Conservation (phyloP, 768 basidiomycete genomes). For the Tylopilus rubrobrunneus region DNA sequence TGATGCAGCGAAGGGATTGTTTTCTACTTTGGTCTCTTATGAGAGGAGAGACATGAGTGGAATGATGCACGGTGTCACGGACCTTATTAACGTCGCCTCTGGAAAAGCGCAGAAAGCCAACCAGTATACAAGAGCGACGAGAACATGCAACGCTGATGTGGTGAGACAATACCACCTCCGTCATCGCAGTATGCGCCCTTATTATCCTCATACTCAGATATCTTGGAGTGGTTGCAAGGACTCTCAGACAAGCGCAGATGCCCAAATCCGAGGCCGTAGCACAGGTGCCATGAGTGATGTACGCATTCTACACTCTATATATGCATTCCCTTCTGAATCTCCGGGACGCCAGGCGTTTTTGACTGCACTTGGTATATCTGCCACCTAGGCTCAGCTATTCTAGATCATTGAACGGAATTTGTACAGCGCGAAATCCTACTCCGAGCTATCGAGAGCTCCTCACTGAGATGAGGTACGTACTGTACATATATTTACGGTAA, state of each 20-base stretch:
- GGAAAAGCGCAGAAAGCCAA: slow-evolving; percentile 63
- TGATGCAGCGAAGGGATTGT: slow-evolving; percentile 82
- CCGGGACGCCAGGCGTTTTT: slow-evolving; percentile 48
- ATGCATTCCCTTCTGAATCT: background rate
- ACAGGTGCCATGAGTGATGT: slow-evolving; percentile 82
- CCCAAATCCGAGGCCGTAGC: slow-evolving; percentile 58
- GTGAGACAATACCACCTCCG: slow-evolving; percentile 40
- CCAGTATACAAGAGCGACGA: slow-evolving; percentile 54
- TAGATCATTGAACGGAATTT: background rate
- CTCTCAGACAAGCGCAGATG: slow-evolving; percentile 78
- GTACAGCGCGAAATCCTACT: slow-evolving; percentile 40
- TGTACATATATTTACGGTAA: background rate
- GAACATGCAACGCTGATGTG: slow-evolving; percentile 81
- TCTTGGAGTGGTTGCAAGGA: slow-evolving; percentile 85
- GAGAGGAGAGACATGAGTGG: slow-evolving; percentile 77
- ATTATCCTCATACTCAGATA: slow-evolving; percentile 42
- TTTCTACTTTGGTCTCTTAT: slow-evolving; percentile 77
- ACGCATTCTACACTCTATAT: slow-evolving; percentile 21
- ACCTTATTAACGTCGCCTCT: slow-evolving; percentile 71
- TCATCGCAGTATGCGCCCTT: background rate
- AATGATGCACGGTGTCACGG: slow-evolving; percentile 67
- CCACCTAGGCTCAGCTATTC: background rate
- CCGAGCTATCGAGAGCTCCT: slow-evolving; percentile 55
- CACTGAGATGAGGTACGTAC: slow-evolving; percentile 37
- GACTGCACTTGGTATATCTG: slow-evolving; percentile 43